Conservation (phyloP, 2,329 filamentous ascomycete species). For the Pseudocercospora vitis region DNA sequence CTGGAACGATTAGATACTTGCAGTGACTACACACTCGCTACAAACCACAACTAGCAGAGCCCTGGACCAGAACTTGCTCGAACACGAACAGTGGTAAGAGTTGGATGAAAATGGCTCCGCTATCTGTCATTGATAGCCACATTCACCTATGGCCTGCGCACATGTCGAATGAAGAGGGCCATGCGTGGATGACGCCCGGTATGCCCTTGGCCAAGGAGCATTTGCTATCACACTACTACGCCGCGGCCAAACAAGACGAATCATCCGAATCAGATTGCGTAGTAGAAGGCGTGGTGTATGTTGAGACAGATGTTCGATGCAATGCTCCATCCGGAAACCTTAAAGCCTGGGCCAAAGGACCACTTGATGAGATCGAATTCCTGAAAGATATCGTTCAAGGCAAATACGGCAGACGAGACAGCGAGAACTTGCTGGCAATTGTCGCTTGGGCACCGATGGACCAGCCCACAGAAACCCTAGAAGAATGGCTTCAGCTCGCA, state of each 20-base stretch:
- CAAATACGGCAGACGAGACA: slow-evolving; percentile 44
- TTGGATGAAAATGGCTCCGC: slow-evolving; percentile 28
- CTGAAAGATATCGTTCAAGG: slow-evolving; percentile 66
- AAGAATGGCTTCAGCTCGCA: slow-evolving; percentile 64
- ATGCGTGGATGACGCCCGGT: slow-evolving; percentile 67
- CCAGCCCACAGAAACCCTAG: slow-evolving; percentile 60
- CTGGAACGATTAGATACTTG: too few species aligned
- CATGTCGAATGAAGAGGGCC: slow-evolving; percentile 58
- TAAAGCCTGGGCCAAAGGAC: slow-evolving; percentile 62
- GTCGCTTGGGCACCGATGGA: slow-evolving; percentile 86
- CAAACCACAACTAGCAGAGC: too few species aligned
- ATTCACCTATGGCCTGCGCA: slow-evolving; percentile 79
- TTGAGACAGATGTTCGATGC: slow-evolving; percentile 73
- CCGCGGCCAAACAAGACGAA: slow-evolving; percentile 39
- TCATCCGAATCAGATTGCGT: slow-evolving; percentile 35
- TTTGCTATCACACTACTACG: slow-evolving; percentile 46
- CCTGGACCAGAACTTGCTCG: too few species aligned
- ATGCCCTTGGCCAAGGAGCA: slow-evolving; percentile 63
- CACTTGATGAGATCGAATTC: slow-evolving; percentile 71
- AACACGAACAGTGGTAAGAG: too few species aligned
- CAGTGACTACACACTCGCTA: too few species aligned
- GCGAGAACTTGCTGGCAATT: slow-evolving; percentile 63
- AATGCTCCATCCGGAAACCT: slow-evolving; percentile 29
- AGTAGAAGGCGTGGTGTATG: slow-evolving; percentile 69
- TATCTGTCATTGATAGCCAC: slow-evolving; percentile 77